Evolutionary conservation across 345 rosid species (phyloP).

Genomic region (Luvunga scandens): DNA sequence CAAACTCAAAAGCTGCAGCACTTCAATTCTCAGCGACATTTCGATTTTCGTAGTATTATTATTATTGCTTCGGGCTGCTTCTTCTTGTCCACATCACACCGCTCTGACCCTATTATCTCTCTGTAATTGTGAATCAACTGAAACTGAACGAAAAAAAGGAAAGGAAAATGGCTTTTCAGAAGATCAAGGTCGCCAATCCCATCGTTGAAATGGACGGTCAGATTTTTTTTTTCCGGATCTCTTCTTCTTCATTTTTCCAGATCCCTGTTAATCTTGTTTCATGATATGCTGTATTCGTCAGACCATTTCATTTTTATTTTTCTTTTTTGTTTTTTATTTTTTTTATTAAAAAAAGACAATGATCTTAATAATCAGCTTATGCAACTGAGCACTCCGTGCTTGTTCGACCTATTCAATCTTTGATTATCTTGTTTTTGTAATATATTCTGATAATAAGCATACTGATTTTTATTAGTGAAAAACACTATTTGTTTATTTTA

Average conservation of each 20-base stretch:
- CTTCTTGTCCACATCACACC: no score
- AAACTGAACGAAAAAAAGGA: no score
- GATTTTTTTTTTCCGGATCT: conserved; percentile 6
- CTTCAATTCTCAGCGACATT: no score
- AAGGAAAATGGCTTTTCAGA: conserved; percentile 66
- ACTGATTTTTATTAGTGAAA: no score
- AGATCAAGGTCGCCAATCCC: conserved; percentile 95
- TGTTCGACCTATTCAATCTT: background rate
- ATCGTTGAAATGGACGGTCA: conserved; percentile 97
- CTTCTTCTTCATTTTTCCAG: background rate
- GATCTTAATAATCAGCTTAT: background rate
- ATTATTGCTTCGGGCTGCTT: no score
- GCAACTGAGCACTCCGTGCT: background rate
- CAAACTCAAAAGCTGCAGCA: no score
- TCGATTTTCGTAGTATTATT: no score
- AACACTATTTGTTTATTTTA: no score
- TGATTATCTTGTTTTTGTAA: background rate
- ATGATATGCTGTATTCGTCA: background rate
- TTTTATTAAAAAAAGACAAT: background rate
- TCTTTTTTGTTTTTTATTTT: background rate
- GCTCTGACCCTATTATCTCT: no score
- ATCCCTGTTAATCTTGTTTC: background rate
- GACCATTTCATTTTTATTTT: background rate
- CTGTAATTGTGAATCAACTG: no score
- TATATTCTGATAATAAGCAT: background rate